A percentile compares a stretch with the other conserved stretches of the same genome.
Conservation (phyloP, 495 filamentous ascomycete genomes). For the Cudoniella acicularis region DNA sequence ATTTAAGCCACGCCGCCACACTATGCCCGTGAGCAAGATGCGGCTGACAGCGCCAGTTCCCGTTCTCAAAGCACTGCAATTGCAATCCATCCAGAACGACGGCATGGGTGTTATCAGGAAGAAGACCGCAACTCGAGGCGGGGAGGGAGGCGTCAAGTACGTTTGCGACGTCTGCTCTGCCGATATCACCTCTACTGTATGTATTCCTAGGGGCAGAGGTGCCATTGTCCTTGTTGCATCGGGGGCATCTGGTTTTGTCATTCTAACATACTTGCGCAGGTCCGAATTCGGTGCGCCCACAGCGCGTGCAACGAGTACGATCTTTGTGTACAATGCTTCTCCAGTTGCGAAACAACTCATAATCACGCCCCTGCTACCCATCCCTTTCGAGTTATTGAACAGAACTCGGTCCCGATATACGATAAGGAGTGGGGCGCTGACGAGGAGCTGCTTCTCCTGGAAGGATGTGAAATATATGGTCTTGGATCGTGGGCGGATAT, state of each 20-base stretch:
- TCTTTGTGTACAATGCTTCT: constrained; percentile 93
- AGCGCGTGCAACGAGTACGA: constrained; percentile 87
- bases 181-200: constrained; percentile 92
- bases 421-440: constrained; percentile 94
- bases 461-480: constrained; percentile 97
- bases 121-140: constrained; percentile 84
- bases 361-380: constrained; percentile 84
- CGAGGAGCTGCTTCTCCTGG: constrained; percentile 86
- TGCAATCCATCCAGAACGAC: background rate
- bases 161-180: constrained; percentile 94
- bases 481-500: constrained; percentile 97
- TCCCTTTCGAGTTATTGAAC: constrained; percentile 90
- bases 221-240: background rate
- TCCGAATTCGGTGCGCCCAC: constrained; percentile 89
- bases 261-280: constrained; percentile 44
- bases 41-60: background rate
- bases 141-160: constrained; percentile 89
- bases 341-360: constrained; percentile 68
- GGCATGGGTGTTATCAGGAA: constrained; percentile 93
- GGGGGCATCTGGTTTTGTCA: too few relatives aligned
- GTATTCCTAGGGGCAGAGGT: constrained; percentile 25
- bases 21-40: too few relatives aligned
- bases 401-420: constrained; percentile 96
- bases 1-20: too few relatives aligned
- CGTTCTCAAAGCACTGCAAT: background rate